A percentile compares a stretch with the other conserved stretches of the same genome.
Conservation (phyloP, 106 monocot genomes). For the Chionographis japonica region DNA sequence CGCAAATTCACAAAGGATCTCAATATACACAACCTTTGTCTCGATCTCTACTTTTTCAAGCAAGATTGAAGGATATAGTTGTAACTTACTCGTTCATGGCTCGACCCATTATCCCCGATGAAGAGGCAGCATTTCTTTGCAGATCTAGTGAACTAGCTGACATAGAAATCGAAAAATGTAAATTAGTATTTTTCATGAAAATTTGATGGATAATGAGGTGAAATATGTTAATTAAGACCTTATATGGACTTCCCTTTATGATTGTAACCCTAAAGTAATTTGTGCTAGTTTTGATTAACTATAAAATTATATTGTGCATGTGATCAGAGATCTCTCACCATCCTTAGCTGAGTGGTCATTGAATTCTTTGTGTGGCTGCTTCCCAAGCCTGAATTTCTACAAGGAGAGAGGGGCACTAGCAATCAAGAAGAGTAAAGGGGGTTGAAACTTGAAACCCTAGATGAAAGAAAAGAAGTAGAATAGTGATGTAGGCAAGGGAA, state of each 20-base stretch:
- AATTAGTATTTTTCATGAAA: background rate
- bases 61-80: background rate
- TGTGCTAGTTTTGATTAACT: background rate
- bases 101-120: slow-evolving; percentile 66
- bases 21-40: background rate
- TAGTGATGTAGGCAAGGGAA: no score
- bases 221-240: no score
- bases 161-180: background rate
- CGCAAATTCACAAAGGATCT: background rate
- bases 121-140: slow-evolving; percentile 56
- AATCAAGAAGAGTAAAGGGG: no score
- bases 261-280: no score
- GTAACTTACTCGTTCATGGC: slow-evolving; percentile 55
- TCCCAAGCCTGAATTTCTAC: slow-evolving; percentile 74
- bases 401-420: background rate
- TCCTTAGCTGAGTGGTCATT: slow-evolving; percentile 55
- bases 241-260: no score
- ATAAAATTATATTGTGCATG: background rate
- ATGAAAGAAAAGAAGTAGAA: no score
- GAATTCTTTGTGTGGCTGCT: slow-evolving; percentile 71
- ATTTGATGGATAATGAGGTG: background rate
- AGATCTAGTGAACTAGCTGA: slow-evolving; percentile 42
- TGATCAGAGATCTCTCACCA: slow-evolving; percentile 21
- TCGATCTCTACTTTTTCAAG: no score
- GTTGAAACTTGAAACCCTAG: no score